Conservation (phyloP, 1,284 basidiomycete genomes). For the Cutaneotrichosporon cavernicola region DNA sequence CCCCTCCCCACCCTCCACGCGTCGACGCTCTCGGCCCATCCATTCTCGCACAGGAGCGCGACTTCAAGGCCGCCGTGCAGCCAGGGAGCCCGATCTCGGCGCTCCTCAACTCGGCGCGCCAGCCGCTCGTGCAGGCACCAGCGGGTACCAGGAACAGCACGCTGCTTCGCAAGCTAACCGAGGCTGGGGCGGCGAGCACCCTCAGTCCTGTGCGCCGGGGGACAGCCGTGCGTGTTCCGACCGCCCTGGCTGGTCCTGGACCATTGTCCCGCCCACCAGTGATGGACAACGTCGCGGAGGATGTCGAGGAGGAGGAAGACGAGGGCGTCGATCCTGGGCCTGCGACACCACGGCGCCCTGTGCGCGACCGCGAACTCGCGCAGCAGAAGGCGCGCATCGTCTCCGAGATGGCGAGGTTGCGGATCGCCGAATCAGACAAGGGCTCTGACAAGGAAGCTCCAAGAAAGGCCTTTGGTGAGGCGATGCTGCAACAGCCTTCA, state of each 20-base stretch:
- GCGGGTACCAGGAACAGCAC: constrained; percentile 58
- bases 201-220: constrained; percentile 48
- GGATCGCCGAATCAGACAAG: constrained; percentile 18
- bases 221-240: constrained; percentile 12
- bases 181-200: constrained; percentile 46
- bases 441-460: constrained; percentile 11
- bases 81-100: constrained; percentile 93
- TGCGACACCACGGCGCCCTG: constrained; percentile 18
- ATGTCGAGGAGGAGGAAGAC: constrained; percentile 47
- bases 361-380: constrained; percentile 58
- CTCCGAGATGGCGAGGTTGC: constrained; percentile 69
- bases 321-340: constrained; percentile 41
- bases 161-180: constrained; percentile 59
- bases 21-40: constrained; percentile 38
- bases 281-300: constrained; percentile 56
- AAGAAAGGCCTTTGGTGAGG: constrained; percentile 15
- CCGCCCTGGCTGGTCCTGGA: constrained; percentile 17
- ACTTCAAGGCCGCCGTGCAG: constrained; percentile 92
- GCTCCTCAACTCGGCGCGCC: constrained; percentile 77
- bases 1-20: constrained; percentile 18
- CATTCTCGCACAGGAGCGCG: constrained; percentile 84
- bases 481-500: background rate
- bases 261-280: constrained; percentile 56
- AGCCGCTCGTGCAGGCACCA: constrained; percentile 75
- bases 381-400: constrained; percentile 84